Evolutionary conservation across 805 yeast genomes (phyloP), one percentile per base, ranked within the genome.

Genomic region (Saccharomycopsis selenospora): DNA sequence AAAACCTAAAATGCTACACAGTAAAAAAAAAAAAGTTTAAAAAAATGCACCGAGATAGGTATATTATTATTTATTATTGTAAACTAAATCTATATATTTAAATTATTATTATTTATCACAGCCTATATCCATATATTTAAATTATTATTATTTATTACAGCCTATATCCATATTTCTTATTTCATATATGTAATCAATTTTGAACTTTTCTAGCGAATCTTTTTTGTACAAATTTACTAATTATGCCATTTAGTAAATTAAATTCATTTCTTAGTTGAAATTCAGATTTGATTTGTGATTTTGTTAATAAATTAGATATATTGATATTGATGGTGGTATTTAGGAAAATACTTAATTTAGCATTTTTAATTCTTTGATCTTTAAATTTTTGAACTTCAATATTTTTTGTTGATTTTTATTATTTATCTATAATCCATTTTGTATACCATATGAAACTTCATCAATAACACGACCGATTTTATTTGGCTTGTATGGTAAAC

Each of bases 101-200:
- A 10, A 28, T 28, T 28, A 28, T n/a, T 28, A 28, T 28, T n/a
- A 28, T 48, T 18, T 14, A 28, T 33, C 38, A 33, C 38, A n/a
- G n/a, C n/a, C n/a, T n/a, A n/a, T n/a, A n/a, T n/a, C n/a, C n/a
- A n/a, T n/a, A n/a, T n/a, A n/a, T n/a, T n/a, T n/a, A n/a, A n/a
- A n/a, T n/a, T n/a, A n/a, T n/a, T n/a, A n/a, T n/a, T n/a, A n/a
- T n/a, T n/a, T n/a, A n/a, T 50, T 22, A 27, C 25, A 10, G 3
- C 51, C 55, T 65, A 61, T 61, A 3, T 64, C 61, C 61, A 65
- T 56, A 11, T 53, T 45, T 23, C 68, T 53, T 25, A 65, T 62
- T 49, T 65, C 69, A 43, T 57, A 53, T 43, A 63, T 44, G 48
- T 62, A 57, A 14, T 69, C 69, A 66, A 11, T 59, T 60, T 27